phyloP scores from a whole-genome alignment of 2,329 filamentous ascomycete genomes.

The Neurospora sp. region DNA sequence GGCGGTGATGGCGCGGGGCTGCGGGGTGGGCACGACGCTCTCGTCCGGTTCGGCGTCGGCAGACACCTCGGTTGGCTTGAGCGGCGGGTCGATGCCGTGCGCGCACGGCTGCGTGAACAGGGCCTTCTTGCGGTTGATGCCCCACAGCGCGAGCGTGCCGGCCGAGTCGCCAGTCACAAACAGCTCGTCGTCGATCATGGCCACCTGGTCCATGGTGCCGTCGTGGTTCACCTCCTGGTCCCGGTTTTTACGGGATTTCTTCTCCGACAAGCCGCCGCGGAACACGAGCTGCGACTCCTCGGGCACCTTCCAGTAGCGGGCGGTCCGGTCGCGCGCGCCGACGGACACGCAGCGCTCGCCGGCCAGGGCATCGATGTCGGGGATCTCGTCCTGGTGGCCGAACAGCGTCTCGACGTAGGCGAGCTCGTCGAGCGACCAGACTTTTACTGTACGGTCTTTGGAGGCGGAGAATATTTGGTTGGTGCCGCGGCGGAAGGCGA shows the following conservation, averaged over 20 bases:
- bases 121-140: constrained; percentile 87
- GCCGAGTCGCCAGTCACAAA: constrained; percentile 95
- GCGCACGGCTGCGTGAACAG: constrained; percentile 69
- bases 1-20: constrained; percentile 85
- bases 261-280: constrained; percentile 57
- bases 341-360: constrained; percentile 87
- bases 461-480: constrained; percentile 91
- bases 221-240: constrained; percentile 52
- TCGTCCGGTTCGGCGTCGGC: constrained; percentile 58
- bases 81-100: constrained; percentile 71
- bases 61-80: constrained; percentile 58
- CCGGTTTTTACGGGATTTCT: constrained; percentile 39
- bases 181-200: constrained; percentile 76
- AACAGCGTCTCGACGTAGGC: constrained; percentile 95
- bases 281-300: constrained; percentile 96
- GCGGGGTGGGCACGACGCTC: constrained; percentile 49
- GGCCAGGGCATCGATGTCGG: constrained; percentile 72
- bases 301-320: constrained; percentile 88
- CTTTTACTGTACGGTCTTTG: constrained; percentile 86
- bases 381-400: constrained; percentile 85
- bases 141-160: constrained; percentile 79
- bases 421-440: constrained; percentile 85
- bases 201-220: constrained; percentile 84
- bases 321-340: constrained; percentile 82
- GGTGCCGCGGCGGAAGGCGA: constrained; percentile 77